These are phyloP conservation scores for Cladosporium sp. DNA, from an alignment of 2,329 filamentous ascomycete species.

Conservation along the genomic window DNA sequence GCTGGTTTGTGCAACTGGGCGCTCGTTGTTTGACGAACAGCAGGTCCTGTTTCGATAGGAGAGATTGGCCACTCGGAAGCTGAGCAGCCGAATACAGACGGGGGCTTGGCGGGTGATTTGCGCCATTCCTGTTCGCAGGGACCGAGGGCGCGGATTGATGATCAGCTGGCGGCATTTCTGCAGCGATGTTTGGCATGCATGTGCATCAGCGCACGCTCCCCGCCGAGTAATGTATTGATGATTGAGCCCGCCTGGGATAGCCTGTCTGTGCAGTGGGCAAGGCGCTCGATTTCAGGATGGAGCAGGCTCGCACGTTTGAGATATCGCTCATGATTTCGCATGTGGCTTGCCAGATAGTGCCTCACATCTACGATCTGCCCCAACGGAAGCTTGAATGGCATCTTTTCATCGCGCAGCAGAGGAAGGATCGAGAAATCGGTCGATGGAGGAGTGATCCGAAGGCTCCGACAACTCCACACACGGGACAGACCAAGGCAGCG, in stretches of 20 bases:
- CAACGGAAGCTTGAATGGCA: slow-evolving; percentile 12
- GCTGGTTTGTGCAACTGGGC: neutral
- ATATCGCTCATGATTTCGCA: neutral
- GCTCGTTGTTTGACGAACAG: slow-evolving; percentile 9
- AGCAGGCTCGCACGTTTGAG: neutral
- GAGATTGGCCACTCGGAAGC: slow-evolving; percentile 15
- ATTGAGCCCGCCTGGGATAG: neutral
- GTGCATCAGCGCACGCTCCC: slow-evolving; percentile 2
- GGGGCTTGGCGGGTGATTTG: slow-evolving; percentile 5
- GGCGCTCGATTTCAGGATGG: neutral
- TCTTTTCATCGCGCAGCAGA: neutral
- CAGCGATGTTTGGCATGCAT: slow-evolving; percentile 18
- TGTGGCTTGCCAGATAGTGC: slow-evolving; percentile 9
- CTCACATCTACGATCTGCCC: neutral
- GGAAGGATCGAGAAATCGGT: slow-evolving; percentile 4
- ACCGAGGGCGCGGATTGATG: slow-evolving; percentile 9
- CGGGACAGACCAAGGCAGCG: slow-evolving; percentile 1
- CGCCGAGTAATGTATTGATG: neutral
- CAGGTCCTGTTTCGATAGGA: slow-evolving; percentile 15
- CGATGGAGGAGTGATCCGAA: neutral
- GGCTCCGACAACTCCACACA: neutral
- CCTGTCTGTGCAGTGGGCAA: neutral
- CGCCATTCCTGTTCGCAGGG: neutral
- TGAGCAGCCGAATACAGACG: slow-evolving; percentile 3
- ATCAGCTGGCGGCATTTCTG: slow-evolving; percentile 17